Percentiles rank a stretch among this genome's conserved stretches.
Conservation (phyloP, 1,284 basidiomycete species). For the Stygiomarasmius scandens region DNA sequence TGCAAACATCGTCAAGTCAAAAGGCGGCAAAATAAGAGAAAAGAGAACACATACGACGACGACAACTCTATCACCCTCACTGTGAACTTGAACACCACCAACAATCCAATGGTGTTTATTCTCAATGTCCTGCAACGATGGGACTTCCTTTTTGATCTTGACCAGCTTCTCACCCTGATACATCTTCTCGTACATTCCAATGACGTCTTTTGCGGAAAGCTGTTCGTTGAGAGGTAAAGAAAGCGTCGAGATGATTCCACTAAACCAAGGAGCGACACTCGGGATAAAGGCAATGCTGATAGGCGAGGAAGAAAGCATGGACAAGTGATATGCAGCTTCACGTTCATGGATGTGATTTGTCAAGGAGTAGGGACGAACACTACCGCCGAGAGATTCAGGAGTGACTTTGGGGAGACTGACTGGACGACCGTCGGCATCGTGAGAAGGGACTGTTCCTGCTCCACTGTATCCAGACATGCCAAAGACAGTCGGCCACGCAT, state of each 20-base stretch:
- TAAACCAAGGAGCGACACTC: slow-evolving; percentile 92
- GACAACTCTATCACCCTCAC: slow-evolving; percentile 85
- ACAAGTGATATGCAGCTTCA: slow-evolving; percentile 86
- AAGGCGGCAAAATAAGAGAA: neutral
- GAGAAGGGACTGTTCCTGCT: slow-evolving; percentile 83
- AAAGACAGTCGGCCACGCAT: slow-evolving; percentile 84
- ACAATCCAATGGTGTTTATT: slow-evolving; percentile 88
- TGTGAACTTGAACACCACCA: slow-evolving; percentile 95
- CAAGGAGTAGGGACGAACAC: slow-evolving; percentile 83
- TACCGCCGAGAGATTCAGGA: slow-evolving; percentile 75
- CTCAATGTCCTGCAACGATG: slow-evolving; percentile 78
- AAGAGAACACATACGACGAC: slow-evolving; percentile 68
- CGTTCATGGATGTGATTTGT: slow-evolving; percentile 99
- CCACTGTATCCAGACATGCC: slow-evolving; percentile 95
- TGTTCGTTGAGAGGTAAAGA: slow-evolving; percentile 77
- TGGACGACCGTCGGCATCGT: slow-evolving; percentile 67
- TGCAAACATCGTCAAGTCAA: slow-evolving; percentile 30
- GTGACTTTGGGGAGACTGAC: slow-evolving; percentile 84
- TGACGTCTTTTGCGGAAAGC: slow-evolving; percentile 74
- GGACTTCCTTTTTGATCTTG: slow-evolving; percentile 68
- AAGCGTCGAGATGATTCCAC: slow-evolving; percentile 89
- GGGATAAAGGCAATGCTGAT: slow-evolving; percentile 88
- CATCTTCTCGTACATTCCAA: slow-evolving; percentile 75
- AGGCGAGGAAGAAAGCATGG: slow-evolving; percentile 49
- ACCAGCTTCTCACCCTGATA: slow-evolving; percentile 82